Conservation (phyloP, 2,329 filamentous ascomycete species). For the Sphaerulina musiva region DNA sequence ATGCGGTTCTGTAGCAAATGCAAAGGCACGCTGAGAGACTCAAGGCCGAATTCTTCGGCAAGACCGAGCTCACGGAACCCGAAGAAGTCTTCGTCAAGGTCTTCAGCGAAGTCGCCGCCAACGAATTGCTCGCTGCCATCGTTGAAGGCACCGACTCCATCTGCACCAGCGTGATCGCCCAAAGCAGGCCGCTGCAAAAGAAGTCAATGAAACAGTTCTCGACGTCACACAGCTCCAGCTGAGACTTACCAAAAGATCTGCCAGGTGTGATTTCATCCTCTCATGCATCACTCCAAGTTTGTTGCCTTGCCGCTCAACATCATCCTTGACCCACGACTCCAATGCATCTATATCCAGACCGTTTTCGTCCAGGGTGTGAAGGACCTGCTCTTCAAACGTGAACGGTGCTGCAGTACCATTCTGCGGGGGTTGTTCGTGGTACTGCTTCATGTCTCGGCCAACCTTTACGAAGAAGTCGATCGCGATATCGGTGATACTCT, state of each 20-base stretch:
- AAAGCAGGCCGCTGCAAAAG: constrained; percentile 64
- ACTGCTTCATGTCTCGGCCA: constrained; percentile 69
- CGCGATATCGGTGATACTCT: constrained; percentile 82
- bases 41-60: constrained; percentile 81
- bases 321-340: constrained; percentile 84
- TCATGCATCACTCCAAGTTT: constrained; percentile 84
- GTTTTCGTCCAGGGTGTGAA: constrained; percentile 79
- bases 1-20: constrained; percentile 91
- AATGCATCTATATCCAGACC: constrained; percentile 75
- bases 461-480: constrained; percentile 85
- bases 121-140: constrained; percentile 97
- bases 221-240: neutral
- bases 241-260: constrained; percentile 64
- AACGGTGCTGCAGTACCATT: constrained; percentile 52
- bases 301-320: constrained; percentile 75
- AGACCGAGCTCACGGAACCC: constrained; percentile 93
- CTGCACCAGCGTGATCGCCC: constrained; percentile 63
- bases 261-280: constrained; percentile 84
- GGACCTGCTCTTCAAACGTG: constrained; percentile 73
- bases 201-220: constrained; percentile 14
- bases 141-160: constrained; percentile 86
- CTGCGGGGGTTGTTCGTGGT: constrained; percentile 70
- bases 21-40: constrained; percentile 82
- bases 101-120: constrained; percentile 92
- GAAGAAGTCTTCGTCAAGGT: constrained; percentile 97